A percentile compares a stretch with the other conserved stretches of the same genome.
Evolutionary conservation across 1,284 basidiomycete genomes (phyloP).

Genomic region (Papiliotrema fonsecae): DNA sequence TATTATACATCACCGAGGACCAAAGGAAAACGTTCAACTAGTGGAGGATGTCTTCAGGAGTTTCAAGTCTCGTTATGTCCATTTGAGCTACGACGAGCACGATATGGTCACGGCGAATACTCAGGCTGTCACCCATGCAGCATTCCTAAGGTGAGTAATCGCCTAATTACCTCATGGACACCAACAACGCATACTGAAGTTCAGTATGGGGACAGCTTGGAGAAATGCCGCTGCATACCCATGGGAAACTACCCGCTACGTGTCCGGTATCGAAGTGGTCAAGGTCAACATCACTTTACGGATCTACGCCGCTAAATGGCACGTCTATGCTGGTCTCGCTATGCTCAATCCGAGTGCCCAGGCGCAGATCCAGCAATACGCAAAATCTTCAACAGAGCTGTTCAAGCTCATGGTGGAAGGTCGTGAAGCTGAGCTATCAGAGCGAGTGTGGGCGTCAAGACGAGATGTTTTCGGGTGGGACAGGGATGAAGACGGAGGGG

Average conservation of each 20-base stretch:
- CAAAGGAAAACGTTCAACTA: slow-evolving; percentile 65
- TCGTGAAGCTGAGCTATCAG: slow-evolving; percentile 60
- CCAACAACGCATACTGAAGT: not conserved
- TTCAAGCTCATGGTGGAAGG: slow-evolving; percentile 96
- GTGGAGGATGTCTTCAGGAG: slow-evolving; percentile 80
- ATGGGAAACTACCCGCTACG: slow-evolving; percentile 89
- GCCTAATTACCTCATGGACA: too few relatives aligned
- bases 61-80: slow-evolving; percentile 83
- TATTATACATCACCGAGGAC: slow-evolving; percentile 80
- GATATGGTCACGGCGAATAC: slow-evolving; percentile 96
- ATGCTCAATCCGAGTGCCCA: slow-evolving; percentile 92
- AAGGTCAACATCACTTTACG: slow-evolving; percentile 97
- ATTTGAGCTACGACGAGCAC: slow-evolving; percentile 92
- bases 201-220: slow-evolving; percentile 97
- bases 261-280: slow-evolving; percentile 96
- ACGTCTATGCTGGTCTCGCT: slow-evolving; percentile 96
- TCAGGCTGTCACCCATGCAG: slow-evolving; percentile 95
- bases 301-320: slow-evolving; percentile 97
- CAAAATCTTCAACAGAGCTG: slow-evolving; percentile 75
- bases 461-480: slow-evolving; percentile 69
- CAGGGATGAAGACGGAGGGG: slow-evolving; percentile 32
- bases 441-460: slow-evolving; percentile 71
- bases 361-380: slow-evolving; percentile 84
- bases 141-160: slow-evolving; percentile 84
- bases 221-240: slow-evolving; percentile 72